Evolutionary conservation across 164 flowering plant genomes (phyloP).

Genomic region (Warburgia ugandensis): DNA sequence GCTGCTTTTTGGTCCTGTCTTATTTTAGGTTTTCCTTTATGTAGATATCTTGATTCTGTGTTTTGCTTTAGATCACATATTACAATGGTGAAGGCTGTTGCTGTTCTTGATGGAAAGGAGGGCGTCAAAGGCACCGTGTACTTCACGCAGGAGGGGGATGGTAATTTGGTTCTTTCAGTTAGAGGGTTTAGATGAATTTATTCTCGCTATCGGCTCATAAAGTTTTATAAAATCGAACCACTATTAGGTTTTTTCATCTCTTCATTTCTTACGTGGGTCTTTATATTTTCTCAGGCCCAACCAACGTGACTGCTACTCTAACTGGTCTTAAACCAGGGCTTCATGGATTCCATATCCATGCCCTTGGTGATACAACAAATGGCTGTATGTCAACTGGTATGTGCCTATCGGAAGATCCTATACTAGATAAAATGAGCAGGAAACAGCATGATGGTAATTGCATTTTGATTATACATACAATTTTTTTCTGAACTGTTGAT

Average conservation of each 20-base stretch:
- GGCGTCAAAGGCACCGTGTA: conserved; percentile 73
- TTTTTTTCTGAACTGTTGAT: conserved; percentile 7
- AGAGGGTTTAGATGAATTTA: too few species aligned
- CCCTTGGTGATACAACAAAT: conserved; percentile 96
- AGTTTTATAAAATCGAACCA: too few species aligned
- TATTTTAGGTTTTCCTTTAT: not conserved
- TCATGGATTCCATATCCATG: conserved; percentile 96
- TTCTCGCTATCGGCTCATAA: not conserved
- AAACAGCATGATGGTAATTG: too few species aligned
- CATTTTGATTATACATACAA: not conserved
- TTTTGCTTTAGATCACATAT: conserved; percentile 47
- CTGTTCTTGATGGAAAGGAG: conserved; percentile 57
- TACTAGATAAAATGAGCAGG: not conserved
- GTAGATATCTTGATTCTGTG: not conserved
- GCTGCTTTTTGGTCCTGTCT: too few species aligned
- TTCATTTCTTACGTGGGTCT: not conserved
- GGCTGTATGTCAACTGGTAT: conserved; percentile 98
- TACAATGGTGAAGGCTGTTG: conserved; percentile 91
- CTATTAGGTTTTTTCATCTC: too few species aligned
- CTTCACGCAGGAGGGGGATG: conserved; percentile 85
- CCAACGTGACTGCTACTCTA: conserved; percentile 70
- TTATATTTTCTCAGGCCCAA: conserved; percentile 43
- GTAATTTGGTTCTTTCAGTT: too few species aligned
- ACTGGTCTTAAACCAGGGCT: conserved; percentile 84
- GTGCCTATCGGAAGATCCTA: not conserved